phyloP scores from a whole-genome alignment of 257 asterid genomes.

The Solanum clarkiae region DNA sequence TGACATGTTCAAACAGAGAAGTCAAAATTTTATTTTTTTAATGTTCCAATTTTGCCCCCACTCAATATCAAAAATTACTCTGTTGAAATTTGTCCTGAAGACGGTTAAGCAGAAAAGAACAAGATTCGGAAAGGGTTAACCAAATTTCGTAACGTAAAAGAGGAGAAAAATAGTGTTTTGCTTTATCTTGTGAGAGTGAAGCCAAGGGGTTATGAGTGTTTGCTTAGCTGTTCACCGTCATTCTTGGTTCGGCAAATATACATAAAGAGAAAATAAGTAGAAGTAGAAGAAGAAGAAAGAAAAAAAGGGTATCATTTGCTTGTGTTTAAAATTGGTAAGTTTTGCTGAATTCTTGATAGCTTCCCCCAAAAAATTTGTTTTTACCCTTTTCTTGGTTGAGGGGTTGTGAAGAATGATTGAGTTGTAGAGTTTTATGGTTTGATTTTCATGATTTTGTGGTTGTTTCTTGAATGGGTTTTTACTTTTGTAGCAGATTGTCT shows the following conservation, averaged over 20 bases:
- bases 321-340: not conserved
- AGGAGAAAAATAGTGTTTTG: not conserved
- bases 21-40: not conserved
- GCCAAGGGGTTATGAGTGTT: not conserved
- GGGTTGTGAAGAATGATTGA: not conserved
- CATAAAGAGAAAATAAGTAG: not conserved
- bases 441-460: not conserved
- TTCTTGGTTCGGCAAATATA: not conserved
- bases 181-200: not conserved
- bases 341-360: constrained; percentile 2
- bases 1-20: not conserved
- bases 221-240: not conserved
- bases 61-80: not conserved
- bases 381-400: not conserved
- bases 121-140: not conserved
- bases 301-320: not conserved
- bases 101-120: not conserved
- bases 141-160: not conserved
- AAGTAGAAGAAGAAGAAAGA: too few species aligned
- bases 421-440: not conserved
- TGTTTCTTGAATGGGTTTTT: not conserved
- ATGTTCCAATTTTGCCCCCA: not conserved
- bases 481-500: not conserved
- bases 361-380: not conserved
- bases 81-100: not conserved